Evolutionary conservation across 768 basidiomycete species (phyloP).

Genomic region (Mycena rosella): DNA sequence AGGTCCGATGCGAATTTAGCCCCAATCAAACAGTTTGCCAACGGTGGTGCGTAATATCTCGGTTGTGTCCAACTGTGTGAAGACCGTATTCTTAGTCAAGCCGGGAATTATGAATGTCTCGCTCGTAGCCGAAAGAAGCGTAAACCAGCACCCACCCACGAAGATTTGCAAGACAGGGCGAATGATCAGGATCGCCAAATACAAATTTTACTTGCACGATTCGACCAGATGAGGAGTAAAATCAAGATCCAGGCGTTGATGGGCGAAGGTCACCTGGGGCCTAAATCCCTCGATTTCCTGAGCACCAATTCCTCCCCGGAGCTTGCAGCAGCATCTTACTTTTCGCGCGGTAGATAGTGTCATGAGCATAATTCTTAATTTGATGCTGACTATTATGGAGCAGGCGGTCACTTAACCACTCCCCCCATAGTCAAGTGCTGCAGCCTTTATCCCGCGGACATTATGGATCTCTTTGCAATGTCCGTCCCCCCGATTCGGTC

Average conservation of each 20-base stretch:
- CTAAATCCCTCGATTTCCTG: slow-evolving; percentile 28
- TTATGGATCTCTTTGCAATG: slow-evolving; percentile 66
- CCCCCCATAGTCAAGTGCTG: slow-evolving; percentile 65
- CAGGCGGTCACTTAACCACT: slow-evolving; percentile 39
- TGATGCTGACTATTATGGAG: slow-evolving; percentile 24
- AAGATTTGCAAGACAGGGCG: slow-evolving; percentile 63
- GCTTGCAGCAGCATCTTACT: slow-evolving; percentile 50
- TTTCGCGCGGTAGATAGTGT: slow-evolving; percentile 47
- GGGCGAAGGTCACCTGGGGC: slow-evolving; percentile 44
- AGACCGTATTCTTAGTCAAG: slow-evolving; percentile 37
- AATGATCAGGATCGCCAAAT: slow-evolving; percentile 62
- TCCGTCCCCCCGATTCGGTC: slow-evolving; percentile 42
- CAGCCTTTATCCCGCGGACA: slow-evolving; percentile 63
- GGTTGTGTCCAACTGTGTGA: not conserved
- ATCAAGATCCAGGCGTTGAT: slow-evolving; percentile 59
- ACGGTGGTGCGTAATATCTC: slow-evolving; percentile 48
- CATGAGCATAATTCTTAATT: slow-evolving; percentile 17
- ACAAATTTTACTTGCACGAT: slow-evolving; percentile 55
- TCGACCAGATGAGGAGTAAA: slow-evolving; percentile 56
- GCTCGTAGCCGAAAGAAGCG: slow-evolving; percentile 67
- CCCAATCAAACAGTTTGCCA: slow-evolving; percentile 61
- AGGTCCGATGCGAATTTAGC: slow-evolving; percentile 67
- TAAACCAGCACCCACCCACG: slow-evolving; percentile 68
- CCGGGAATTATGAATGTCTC: slow-evolving; percentile 60
- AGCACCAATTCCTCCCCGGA: slow-evolving; percentile 51